Base-by-base conservation (phyloP, 768 basidiomycete genomes). In the Russula ochroleuca region DNA sequence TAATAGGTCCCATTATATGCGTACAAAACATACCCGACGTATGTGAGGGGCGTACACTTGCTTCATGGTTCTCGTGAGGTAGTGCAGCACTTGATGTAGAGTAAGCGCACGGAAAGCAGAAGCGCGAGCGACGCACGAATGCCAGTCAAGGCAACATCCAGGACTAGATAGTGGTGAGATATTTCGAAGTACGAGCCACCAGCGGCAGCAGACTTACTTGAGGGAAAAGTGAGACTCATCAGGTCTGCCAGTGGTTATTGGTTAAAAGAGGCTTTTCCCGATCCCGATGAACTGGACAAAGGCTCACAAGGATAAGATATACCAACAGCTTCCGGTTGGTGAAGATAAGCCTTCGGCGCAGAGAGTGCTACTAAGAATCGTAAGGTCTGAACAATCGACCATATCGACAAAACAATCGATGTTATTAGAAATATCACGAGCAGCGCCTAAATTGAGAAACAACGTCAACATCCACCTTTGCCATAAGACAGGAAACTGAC, bases 41-140 rank as follows among this genome's bases (percentile, higher is more conserved):
- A 55, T 43, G 8, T 50, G 37, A 15, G 57, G 15, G 10, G 57
- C 17, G 13, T 63, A 59, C 3, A 63, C 57, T 6, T 14, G 62
- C 45, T 40, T 59, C 62, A 40, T 63, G 51, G 62, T 21, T 35
- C 62, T 50, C 1, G 10, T 63, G 37, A 63, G 62, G 33, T 53
- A 52, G 6, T 33, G 7, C 7, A 63, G 25, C 25, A 59, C 62
- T 63, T 53, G n/a, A 17, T 13, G n/a, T 25, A 40, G 3, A 2
- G 43, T 38, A 33, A 63, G 37, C 35, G 21, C n/a, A 17, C 1
- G 35, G 38, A 38, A 35, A 25, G 43, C 17, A 47, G 43, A 53
- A 35, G 45, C 3, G 15, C 21, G 31, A 47, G 33, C 11, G 35
- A 59, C 62, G 25, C n/a, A 63, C 62, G 37, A 19, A 63, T 63